A percentile compares a stretch with the other conserved stretches of the same genome.
Conservation (phyloP, 2,329 filamentous ascomycete species). For the Decorospora gaudefroyi region DNA sequence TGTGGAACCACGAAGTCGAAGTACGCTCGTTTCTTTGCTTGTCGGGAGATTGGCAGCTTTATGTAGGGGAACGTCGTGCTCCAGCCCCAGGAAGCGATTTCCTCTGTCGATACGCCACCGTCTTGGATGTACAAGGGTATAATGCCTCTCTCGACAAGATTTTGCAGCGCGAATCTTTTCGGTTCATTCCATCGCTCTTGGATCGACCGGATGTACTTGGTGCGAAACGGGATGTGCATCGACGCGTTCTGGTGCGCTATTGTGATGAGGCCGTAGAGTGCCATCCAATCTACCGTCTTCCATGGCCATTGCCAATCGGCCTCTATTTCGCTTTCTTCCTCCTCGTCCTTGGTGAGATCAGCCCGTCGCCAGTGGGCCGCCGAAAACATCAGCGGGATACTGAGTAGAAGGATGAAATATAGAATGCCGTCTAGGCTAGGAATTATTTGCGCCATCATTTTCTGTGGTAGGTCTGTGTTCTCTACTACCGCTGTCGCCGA, state of each 20-base stretch:
- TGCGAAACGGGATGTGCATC: background rate
- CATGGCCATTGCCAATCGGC: background rate
- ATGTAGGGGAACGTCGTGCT: background rate
- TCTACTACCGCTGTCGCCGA: background rate
- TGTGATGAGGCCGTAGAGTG: background rate
- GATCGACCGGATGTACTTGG: background rate
- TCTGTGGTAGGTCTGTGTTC: too few species aligned
- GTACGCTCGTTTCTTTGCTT: constrained; percentile 16
- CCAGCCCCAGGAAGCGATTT: background rate
- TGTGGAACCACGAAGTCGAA: constrained; percentile 25
- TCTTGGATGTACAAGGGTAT: constrained; percentile 5
- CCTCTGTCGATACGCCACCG: background rate
- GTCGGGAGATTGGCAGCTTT: background rate
- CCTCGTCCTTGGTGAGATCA: background rate
- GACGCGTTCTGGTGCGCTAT: background rate
- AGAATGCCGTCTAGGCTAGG: background rate
- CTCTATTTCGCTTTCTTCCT: background rate
- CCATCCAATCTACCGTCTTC: background rate
- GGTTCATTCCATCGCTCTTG: background rate
- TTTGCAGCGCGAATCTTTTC: background rate
- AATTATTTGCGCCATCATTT: too few species aligned
- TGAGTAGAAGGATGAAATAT: too few species aligned
- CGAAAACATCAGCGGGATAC: too few species aligned
- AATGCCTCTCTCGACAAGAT: background rate
- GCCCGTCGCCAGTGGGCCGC: background rate